Conservation (phyloP, 1,139 yeast species). For the Geotrichum candidum region DNA sequence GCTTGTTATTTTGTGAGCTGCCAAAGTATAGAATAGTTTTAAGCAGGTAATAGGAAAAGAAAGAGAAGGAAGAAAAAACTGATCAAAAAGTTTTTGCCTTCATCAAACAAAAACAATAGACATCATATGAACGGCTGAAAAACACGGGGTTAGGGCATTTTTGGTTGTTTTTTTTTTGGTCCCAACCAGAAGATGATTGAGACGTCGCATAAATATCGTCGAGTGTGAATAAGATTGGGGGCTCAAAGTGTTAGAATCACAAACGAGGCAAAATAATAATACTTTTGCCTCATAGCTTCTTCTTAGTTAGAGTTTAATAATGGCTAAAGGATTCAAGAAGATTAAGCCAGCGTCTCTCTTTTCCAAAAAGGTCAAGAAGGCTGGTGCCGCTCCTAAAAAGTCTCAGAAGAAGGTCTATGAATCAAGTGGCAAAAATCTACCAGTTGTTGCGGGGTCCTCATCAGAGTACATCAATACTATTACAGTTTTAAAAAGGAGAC, state of each 20-base stretch:
- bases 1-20: neutral
- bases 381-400: neutral
- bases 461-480: constrained; percentile 13
- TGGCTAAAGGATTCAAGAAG: constrained; percentile 6
- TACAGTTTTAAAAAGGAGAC: constrained; percentile 10
- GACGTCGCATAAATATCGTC: neutral
- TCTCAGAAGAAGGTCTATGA: neutral
- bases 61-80: neutral
- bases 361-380: constrained; percentile 3
- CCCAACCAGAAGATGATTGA: neutral
- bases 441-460: constrained; percentile 8
- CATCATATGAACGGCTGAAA: neutral
- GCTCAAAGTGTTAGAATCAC: neutral
- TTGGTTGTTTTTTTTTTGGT: neutral
- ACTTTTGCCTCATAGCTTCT: neutral
- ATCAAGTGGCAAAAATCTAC: constrained; percentile 7
- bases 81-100: neutral
- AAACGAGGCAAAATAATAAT: neutral
- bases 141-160: neutral
- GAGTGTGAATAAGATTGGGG: neutral
- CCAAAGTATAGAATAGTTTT: neutral
- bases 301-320: neutral
- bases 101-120: neutral
- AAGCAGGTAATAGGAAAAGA: neutral
- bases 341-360: constrained; percentile 2